These are phyloP conservation scores for Termitomyces heimii DNA, from an alignment of 768 basidiomycete species.

Conservation along the genomic window DNA sequence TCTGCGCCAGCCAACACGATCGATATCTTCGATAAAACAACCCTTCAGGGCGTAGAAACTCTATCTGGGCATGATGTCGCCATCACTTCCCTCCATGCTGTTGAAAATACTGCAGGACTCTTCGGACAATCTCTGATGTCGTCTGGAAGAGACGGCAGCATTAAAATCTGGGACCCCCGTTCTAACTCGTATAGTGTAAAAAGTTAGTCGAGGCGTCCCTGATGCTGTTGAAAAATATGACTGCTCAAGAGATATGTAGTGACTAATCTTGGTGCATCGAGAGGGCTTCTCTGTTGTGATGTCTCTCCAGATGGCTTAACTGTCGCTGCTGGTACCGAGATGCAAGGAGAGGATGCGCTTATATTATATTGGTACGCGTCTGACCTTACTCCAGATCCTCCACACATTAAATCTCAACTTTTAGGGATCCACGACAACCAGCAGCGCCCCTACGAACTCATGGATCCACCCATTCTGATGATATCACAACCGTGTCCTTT, in stretches of 20 bases:
- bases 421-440: conserved; percentile 84
- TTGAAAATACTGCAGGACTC: conserved; percentile 33
- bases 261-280: conserved; percentile 35
- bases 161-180: conserved; percentile 75
- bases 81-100: conserved; percentile 49
- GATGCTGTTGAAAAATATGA: conserved; percentile 19
- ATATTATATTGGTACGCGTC: conserved; percentile 72
- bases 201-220: conserved; percentile 38
- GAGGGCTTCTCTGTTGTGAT: conserved; percentile 60
- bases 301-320: conserved; percentile 63
- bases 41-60: conserved; percentile 37
- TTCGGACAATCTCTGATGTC: conserved; percentile 47
- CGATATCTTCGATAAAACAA: conserved; percentile 57
- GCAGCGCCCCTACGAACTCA: conserved; percentile 67
- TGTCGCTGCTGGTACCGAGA: conserved; percentile 78
- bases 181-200: conserved; percentile 44
- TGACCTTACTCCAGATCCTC: background rate
- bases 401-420: background rate
- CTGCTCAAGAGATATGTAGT: conserved; percentile 41
- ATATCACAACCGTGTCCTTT: conserved; percentile 74
- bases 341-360: conserved; percentile 75
- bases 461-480: conserved; percentile 87
- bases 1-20: conserved; percentile 65
- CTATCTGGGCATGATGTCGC: conserved; percentile 54
- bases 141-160: conserved; percentile 64